A percentile compares a stretch with the other conserved stretches of the same genome.
These are phyloP conservation scores for Xylaria acuta DNA, from an alignment of 495 filamentous ascomycete species.

Conservation along the genomic window DNA sequence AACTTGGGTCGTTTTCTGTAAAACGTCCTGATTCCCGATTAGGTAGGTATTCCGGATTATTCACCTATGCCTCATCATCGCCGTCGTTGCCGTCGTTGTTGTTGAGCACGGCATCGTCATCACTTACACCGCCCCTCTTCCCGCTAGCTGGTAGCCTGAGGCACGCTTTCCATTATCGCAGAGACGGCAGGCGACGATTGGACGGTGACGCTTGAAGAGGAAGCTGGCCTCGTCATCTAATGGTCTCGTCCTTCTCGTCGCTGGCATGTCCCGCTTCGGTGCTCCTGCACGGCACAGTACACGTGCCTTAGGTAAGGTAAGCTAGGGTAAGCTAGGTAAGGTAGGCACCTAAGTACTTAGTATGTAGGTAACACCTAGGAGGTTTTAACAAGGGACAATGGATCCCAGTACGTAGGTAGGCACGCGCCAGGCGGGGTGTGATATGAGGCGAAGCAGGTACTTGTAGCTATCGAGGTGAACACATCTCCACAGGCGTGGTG, in stretches of 20 bases:
- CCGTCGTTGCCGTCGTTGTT: conserved; percentile 8
- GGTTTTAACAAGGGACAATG: no score
- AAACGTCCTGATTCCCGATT: neutral
- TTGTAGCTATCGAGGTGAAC: conserved; percentile 10
- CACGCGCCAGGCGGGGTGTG: neutral
- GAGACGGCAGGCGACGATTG: conserved; percentile 3
- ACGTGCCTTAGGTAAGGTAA: neutral
- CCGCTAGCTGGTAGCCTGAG: neutral
- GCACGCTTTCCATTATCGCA: conserved; percentile 3
- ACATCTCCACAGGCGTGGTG: neutral
- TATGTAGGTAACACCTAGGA: no score
- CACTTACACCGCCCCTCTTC: conserved; percentile 20
- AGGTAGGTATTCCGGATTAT: conserved; percentile 10
- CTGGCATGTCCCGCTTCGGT: neutral
- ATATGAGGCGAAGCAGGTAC: neutral
- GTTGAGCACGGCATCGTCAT: conserved; percentile 6
- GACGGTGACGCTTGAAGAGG: conserved; percentile 18
- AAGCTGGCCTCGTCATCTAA: conserved; percentile 23
- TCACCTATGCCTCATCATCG: conserved; percentile 12
- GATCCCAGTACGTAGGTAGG: no score
- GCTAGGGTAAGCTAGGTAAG: no score
- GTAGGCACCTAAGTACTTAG: no score
- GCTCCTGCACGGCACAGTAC: neutral
- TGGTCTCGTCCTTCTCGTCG: neutral
- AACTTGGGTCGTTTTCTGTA: neutral